Conservation (phyloP, 1,139 yeast genomes). For the Magnusiomyces tetraspermus region DNA sequence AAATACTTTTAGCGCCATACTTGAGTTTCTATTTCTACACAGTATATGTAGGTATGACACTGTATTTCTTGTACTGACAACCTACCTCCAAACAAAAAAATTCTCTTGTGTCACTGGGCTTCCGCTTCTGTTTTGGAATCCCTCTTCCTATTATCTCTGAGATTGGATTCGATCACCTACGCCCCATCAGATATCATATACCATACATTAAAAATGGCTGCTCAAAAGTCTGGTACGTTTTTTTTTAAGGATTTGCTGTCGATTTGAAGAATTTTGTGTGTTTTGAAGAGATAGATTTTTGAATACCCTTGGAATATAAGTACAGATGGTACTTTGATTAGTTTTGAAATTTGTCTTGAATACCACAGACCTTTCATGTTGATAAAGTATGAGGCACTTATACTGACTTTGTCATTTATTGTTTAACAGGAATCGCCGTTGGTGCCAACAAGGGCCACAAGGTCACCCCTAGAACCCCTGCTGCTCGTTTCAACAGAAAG, state of each 20-base stretch:
- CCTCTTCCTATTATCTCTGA: conserved; percentile 2
- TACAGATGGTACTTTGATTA: too few relatives aligned
- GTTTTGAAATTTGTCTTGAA: too few relatives aligned
- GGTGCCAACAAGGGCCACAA: conserved; percentile 99
- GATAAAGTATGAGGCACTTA: too few relatives aligned
- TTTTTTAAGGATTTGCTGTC: too few relatives aligned
- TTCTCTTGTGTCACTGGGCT: background rate
- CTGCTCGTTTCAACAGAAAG: conserved; percentile 94
- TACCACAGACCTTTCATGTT: too few relatives aligned
- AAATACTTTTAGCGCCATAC: too few relatives aligned
- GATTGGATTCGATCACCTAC: conserved; percentile 9
- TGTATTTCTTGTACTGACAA: background rate
- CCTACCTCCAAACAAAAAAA: background rate
- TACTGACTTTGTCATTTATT: background rate
- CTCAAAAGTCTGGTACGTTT: conserved; percentile 15
- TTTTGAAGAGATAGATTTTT: too few relatives aligned
- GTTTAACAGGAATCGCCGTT: conserved; percentile 79
- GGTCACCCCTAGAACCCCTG: conserved; percentile 86
- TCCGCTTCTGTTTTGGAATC: background rate
- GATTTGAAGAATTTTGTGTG: too few relatives aligned
- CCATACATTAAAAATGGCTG: conserved; percentile 11
- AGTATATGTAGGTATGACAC: too few relatives aligned
- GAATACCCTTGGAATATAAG: too few relatives aligned
- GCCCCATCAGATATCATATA: conserved; percentile 7
- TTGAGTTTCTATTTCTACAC: too few relatives aligned